Evolutionary conservation across 176 grass and related monocot genomes (phyloP), one percentile per base, ranked within the genome.

Genomic region (Thalia dealbata): DNA sequence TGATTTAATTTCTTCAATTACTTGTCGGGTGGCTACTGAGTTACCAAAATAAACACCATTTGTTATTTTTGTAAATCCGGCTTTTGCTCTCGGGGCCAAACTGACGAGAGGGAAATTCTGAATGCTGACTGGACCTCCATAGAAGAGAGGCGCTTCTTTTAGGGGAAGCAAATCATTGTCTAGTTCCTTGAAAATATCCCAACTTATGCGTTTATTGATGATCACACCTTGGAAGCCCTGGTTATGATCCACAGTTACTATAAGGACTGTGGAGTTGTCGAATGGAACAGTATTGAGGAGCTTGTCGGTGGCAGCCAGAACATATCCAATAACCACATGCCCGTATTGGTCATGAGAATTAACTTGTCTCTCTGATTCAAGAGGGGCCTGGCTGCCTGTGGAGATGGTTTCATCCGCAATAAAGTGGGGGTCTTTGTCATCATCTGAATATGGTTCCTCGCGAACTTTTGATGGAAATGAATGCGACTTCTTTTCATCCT

Each of bases 171-270:
- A 69, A 22, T 83, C 71, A 76, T 44, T 83, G 80, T 86, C 79
- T 76, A 85, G 73, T 58, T 85, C 81, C 77, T 90, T 90, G 56
- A 97, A 97, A 62, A 82, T 22, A 32, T 82, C 82, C 93, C 89
- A 97, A 26, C 73, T 88, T 75, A 97, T 78, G 11, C 52, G 78
- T 64, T 90, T 92, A 72, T 97, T 97, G 54, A 88, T 88, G 78
- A 97, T 92, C 76, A 97, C 29, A 28, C 93, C 89, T 74, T 86
- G 79, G 52, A 97, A 92, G 1, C 89, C 82, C 55, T 88, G 84
- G 22, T 82, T 71, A 23, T 75, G 74, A 77, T 88, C 85, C 74
- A 81, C 74, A 6, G 76, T 78, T 62, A 92, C 87, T 12, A 97
- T 81, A 50, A 97, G 84, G 15, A 90, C 82, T 67, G 44, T 87